phyloP scores from a whole-genome alignment of 371 early-diverging fungal genomes.

The Mortierella sp. region DNA sequence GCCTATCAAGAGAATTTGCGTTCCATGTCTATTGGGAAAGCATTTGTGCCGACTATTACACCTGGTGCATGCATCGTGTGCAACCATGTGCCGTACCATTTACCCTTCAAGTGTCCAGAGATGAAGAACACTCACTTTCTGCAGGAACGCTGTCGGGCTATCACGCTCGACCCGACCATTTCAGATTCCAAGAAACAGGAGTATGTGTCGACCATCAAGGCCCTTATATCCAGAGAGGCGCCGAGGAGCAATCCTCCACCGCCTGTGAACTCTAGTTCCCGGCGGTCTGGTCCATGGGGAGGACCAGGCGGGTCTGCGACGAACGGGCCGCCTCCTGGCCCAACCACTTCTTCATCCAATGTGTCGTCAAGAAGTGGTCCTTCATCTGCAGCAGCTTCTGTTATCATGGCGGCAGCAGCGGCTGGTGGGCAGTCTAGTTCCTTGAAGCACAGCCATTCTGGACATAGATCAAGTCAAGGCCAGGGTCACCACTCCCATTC shows the following conservation, averaged over 20 bases:
- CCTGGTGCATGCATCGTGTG: slow-evolving; percentile 53
- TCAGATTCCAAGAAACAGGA: slow-evolving; percentile 51
- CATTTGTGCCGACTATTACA: slow-evolving; percentile 48
- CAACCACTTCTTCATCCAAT: neutral
- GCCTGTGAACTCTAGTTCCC: neutral
- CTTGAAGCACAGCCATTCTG: slow-evolving; percentile 12
- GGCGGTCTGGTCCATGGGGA: slow-evolving; percentile 28
- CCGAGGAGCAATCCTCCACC: slow-evolving; percentile 18
- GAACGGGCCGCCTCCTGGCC: slow-evolving; percentile 6
- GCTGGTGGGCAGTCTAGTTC: slow-evolving; percentile 13
- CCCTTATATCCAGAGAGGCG: slow-evolving; percentile 33
- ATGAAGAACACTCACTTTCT: slow-evolving; percentile 35
- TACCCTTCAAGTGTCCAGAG: slow-evolving; percentile 51
- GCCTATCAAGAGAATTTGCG: slow-evolving; percentile 50
- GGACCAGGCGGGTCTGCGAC: slow-evolving; percentile 4
- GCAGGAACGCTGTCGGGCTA: slow-evolving; percentile 48
- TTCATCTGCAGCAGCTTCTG: slow-evolving; percentile 10
- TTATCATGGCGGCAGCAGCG: slow-evolving; percentile 8
- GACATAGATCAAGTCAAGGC: slow-evolving; percentile 17
- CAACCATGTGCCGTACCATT: slow-evolving; percentile 43
- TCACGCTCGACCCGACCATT: slow-evolving; percentile 52
- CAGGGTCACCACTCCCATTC: slow-evolving; percentile 18
- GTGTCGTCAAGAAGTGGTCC: slow-evolving; percentile 19
- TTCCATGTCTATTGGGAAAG: slow-evolving; percentile 54
- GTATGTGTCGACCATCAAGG: slow-evolving; percentile 47